phyloP scores from a whole-genome alignment of 768 basidiomycete species.

The Calvatia gigantea region DNA sequence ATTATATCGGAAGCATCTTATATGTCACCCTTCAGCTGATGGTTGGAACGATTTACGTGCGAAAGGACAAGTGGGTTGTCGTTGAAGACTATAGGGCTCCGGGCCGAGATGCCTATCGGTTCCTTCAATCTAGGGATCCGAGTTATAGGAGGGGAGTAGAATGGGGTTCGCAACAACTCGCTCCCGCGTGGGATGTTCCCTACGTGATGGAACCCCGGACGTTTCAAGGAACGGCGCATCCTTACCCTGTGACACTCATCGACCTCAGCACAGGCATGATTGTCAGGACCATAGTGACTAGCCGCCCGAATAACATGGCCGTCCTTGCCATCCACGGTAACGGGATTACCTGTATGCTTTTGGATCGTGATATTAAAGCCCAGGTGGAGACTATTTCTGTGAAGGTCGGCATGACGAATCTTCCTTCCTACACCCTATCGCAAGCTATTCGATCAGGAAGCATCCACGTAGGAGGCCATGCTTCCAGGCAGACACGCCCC shows the following conservation, averaged over 20 bases:
- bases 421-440: slow-evolving; percentile 16
- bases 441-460: not conserved
- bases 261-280: slow-evolving; percentile 4
- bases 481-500: not conserved
- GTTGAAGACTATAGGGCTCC: slow-evolving; percentile 11
- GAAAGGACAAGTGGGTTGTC: slow-evolving; percentile 9
- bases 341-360: slow-evolving; percentile 19
- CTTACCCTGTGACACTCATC: slow-evolving; percentile 3
- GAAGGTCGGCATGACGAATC: slow-evolving; percentile 19
- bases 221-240: not conserved
- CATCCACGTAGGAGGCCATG: not conserved
- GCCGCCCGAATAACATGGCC: slow-evolving; percentile 9
- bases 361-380: slow-evolving; percentile 9
- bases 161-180: slow-evolving; percentile 12
- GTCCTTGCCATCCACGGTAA: slow-evolving; percentile 16
- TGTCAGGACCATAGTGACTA: slow-evolving; percentile 7
- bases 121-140: slow-evolving; percentile 12
- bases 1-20: not conserved
- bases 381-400: not conserved
- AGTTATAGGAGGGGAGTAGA: not conserved
- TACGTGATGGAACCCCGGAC: not conserved
- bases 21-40: not conserved
- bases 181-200: slow-evolving; percentile 1
- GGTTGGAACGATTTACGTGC: slow-evolving; percentile 7
- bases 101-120: not conserved